Conservation (phyloP, 2,329 filamentous ascomycete genomes). For the Pyrenochaeta sp. region DNA sequence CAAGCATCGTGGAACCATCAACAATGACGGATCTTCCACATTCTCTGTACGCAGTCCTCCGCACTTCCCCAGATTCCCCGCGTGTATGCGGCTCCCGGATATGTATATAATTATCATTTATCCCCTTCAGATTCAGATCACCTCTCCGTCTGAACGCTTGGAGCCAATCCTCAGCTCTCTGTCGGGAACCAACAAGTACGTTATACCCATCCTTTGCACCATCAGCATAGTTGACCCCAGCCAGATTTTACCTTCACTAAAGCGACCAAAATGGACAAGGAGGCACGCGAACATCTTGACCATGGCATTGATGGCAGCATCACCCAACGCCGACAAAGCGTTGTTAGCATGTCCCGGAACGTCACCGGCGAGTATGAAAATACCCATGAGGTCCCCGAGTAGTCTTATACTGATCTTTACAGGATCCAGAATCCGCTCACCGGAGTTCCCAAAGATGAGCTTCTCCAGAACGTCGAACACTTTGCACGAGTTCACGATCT, state of each 20-base stretch:
- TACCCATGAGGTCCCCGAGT: background rate
- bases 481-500: conserved; percentile 72
- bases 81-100: no score
- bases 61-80: no score
- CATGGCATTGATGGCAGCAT: background rate
- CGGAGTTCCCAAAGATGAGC: conserved; percentile 60
- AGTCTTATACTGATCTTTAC: background rate
- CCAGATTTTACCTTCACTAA: background rate
- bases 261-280: background rate
- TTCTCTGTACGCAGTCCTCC: no score
- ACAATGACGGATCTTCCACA: no score
- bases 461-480: conserved; percentile 64
- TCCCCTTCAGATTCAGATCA: no score
- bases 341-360: conserved; percentile 19
- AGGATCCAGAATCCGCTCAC: conserved; percentile 65
- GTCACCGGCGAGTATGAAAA: conserved; percentile 24
- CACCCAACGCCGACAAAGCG: conserved; percentile 11
- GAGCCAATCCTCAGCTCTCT: no score
- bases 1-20: no score
- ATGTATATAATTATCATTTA: no score
- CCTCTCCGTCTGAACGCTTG: no score
- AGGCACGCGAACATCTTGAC: background rate
- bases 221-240: no score
- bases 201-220: no score
- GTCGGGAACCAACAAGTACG: no score